These are phyloP conservation scores for Aspergillus sp. DNA, from an alignment of 2,329 filamentous ascomycete genomes.

Conservation along the genomic window DNA sequence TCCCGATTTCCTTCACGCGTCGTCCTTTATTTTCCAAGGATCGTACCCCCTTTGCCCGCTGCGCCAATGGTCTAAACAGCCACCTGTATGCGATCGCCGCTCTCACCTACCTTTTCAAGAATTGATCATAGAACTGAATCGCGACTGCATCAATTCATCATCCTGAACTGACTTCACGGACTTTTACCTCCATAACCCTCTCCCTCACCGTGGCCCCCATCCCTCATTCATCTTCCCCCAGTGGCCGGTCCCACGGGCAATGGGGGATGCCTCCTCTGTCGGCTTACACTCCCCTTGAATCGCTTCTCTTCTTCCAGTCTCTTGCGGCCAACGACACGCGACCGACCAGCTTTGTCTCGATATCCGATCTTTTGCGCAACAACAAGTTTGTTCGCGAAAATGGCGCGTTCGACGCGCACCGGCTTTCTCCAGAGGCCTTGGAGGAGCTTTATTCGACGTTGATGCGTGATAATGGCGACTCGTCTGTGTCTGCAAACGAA, in stretches of 20 bases:
- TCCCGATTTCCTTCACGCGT: constrained; percentile 1
- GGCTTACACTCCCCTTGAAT: constrained; percentile 81
- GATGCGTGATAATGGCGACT: constrained; percentile 69
- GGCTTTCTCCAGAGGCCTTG: constrained; percentile 75
- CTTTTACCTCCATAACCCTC: constrained; percentile 5
- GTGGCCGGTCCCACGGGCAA: constrained; percentile 41
- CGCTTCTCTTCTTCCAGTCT: constrained; percentile 79
- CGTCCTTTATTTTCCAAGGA: constrained; percentile 7
- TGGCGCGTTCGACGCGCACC: constrained; percentile 68
- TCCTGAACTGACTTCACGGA: constrained; percentile 8
- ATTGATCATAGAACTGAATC: constrained; percentile 5
- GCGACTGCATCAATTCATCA: constrained; percentile 1
- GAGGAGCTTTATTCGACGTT: constrained; percentile 75
- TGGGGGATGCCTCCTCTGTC: constrained; percentile 60
- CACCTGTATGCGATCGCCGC: constrained; percentile 17
- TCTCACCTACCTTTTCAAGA: constrained; percentile 7
- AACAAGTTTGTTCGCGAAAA: constrained; percentile 72
- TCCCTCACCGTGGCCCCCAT: constrained; percentile 39
- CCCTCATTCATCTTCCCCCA: constrained; percentile 32
- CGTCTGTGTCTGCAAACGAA: constrained; percentile 32
- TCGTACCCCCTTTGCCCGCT: constrained; percentile 18
- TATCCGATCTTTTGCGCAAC: constrained; percentile 72
- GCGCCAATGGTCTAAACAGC: constrained; percentile 23
- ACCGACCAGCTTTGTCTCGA: constrained; percentile 65
- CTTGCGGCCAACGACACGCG: constrained; percentile 68